Evolutionary conservation across 108 stramenopile species (phyloP).

Genomic region (Conticribra weissflogii): DNA sequence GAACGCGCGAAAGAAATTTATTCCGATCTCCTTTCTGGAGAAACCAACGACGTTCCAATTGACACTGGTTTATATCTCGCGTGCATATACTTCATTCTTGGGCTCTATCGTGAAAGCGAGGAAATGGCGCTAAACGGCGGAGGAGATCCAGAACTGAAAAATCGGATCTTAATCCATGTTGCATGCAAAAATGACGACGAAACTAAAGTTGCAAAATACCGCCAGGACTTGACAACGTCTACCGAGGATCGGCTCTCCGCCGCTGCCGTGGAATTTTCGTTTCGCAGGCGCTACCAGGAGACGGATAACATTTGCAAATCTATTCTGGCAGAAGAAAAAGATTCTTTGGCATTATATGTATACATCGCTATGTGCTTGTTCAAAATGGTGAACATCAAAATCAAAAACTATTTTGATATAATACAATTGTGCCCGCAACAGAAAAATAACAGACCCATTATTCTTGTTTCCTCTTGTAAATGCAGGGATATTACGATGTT

Average conservation of each 20-base stretch:
- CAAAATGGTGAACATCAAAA: conserved; percentile 58
- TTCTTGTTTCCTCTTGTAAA: background rate
- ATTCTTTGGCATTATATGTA: conserved; percentile 84
- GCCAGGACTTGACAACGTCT: conserved; percentile 70
- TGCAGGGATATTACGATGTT: conserved; percentile 75
- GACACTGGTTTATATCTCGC: conserved; percentile 66
- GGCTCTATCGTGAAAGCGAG: conserved; percentile 57
- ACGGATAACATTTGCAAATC: conserved; percentile 84
- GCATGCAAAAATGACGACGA: conserved; percentile 73
- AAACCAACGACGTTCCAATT: conserved; percentile 26
- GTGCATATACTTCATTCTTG: conserved; percentile 74
- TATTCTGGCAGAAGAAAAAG: conserved; percentile 71
- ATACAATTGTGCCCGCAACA: background rate
- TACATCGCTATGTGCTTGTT: conserved; percentile 91
- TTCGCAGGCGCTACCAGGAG: conserved; percentile 82
- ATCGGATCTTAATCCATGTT: conserved; percentile 77
- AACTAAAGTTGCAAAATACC: conserved; percentile 71
- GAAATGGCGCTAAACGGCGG: conserved; percentile 28
- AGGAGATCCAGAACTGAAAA: conserved; percentile 60
- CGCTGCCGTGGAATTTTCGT: conserved; percentile 78
- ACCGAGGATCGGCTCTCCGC: conserved; percentile 83
- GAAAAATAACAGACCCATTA: background rate
- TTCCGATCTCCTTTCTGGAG: conserved; percentile 44
- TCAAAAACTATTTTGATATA: background rate
- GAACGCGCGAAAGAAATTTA: conserved; percentile 63